phyloP scores from a whole-genome alignment of 352 stramenopile genomes.

The Stramenopiles sp. region DNA sequence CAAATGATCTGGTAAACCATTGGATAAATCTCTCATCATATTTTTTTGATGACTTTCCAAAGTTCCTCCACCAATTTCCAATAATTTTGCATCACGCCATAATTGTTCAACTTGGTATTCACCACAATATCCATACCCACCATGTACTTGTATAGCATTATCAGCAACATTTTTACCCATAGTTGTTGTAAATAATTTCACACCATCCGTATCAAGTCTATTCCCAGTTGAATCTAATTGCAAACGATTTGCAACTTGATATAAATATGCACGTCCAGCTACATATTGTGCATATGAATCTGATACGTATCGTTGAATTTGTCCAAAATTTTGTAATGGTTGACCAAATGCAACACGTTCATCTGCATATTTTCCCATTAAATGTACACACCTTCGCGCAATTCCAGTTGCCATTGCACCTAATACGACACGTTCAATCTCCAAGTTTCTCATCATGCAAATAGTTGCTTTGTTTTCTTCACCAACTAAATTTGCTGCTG shows the following conservation, averaged over 20 bases:
- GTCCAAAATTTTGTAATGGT: neutral
- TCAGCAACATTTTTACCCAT: neutral
- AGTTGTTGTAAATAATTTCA: neutral
- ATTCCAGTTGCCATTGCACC: neutral
- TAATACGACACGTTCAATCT: neutral
- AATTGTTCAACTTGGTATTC: neutral
- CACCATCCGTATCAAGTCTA: neutral
- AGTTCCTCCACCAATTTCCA: neutral
- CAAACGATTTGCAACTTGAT: neutral
- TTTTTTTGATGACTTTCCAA: no score
- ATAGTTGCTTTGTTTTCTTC: slow-evolving; percentile 27
- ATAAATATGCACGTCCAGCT: neutral
- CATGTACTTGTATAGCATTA: neutral
- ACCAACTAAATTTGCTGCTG: slow-evolving; percentile 21
- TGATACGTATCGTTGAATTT: neutral
- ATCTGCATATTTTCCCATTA: neutral
- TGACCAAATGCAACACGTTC: neutral
- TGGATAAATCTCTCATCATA: no score
- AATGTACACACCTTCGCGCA: neutral
- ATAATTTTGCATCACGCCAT: neutral
- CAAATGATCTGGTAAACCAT: no score
- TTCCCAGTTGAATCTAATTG: neutral
- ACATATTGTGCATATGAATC: neutral
- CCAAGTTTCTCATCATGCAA: neutral
- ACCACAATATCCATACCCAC: neutral